Evolutionary conservation across 2,329 filamentous ascomycete species (phyloP).

Genomic region (Aspergillus cejpii): DNA sequence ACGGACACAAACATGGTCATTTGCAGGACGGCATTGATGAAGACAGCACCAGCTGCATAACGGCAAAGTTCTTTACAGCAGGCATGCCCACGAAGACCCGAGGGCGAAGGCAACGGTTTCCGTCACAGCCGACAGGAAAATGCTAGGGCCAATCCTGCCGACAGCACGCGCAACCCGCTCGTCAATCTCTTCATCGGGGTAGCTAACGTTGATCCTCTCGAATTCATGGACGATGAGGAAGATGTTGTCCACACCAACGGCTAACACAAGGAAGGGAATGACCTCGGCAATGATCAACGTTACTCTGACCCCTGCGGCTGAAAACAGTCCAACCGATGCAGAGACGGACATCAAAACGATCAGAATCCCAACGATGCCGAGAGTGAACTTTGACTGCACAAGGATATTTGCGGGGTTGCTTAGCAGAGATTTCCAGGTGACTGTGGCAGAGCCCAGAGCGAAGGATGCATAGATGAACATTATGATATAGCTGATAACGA

Average conservation of each 20-base stretch:
- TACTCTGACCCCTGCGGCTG: conserved; percentile 82
- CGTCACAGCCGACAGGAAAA: conserved; percentile 87
- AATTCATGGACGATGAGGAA: conserved; percentile 98
- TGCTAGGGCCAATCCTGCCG: conserved; percentile 95
- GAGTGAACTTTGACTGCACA: conserved; percentile 92
- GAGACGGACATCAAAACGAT: conserved; percentile 98
- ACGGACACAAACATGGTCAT: conserved; percentile 96
- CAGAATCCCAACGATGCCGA: conserved; percentile 87
- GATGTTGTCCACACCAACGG: conserved; percentile 97
- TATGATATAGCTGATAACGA: conserved; percentile 92
- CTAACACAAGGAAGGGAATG: conserved; percentile 92
- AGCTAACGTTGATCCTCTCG: conserved; percentile 84
- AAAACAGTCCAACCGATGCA: conserved; percentile 90
- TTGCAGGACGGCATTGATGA: conserved; percentile 95
- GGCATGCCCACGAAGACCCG: conserved; percentile 96
- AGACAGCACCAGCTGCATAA: conserved; percentile 94
- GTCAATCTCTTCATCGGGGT: conserved; percentile 81
- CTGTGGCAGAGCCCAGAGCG: conserved; percentile 78
- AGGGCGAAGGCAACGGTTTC: conserved; percentile 91
- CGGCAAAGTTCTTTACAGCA: conserved; percentile 92
- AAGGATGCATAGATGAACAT: conserved; percentile 98
- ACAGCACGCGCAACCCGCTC: conserved; percentile 78
- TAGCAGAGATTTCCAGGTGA: conserved; percentile 69
- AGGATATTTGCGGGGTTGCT: conserved; percentile 76
- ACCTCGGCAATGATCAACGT: conserved; percentile 98